Percentiles rank a stretch among this genome's conserved stretches.
These are phyloP conservation scores for Pueraria montana DNA, from an alignment of 306 rosid genomes.

Conservation along the genomic window DNA sequence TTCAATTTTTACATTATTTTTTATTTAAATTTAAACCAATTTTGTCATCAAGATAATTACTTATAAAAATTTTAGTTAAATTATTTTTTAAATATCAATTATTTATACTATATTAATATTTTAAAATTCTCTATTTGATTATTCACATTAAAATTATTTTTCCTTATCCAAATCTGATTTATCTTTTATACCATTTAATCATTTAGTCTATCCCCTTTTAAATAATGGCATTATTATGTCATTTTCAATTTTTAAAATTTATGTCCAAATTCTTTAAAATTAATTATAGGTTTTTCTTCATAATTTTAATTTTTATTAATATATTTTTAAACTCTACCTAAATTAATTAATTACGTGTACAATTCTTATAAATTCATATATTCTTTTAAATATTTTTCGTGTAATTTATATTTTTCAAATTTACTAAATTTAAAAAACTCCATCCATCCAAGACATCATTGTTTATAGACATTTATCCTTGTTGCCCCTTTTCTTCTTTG, in stretches of 20 bases:
- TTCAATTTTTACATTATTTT: neutral
- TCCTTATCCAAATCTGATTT: neutral
- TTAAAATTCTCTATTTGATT: neutral
- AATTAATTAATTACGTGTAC: neutral
- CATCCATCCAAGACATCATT: neutral
- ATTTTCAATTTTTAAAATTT: neutral
- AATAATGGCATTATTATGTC: neutral
- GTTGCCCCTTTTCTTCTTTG: neutral
- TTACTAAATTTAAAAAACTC: neutral
- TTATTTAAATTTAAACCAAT: neutral
- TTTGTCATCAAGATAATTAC: too few species aligned
- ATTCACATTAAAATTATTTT: neutral
- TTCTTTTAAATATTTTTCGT: neutral
- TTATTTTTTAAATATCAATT: too few species aligned
- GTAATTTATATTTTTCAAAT: neutral
- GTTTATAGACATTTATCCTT: neutral
- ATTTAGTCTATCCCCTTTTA: neutral
- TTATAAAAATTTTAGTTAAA: too few species aligned
- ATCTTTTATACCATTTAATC: neutral
- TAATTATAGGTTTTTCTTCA: neutral
- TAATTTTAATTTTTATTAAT: neutral
- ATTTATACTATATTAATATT: too few species aligned
- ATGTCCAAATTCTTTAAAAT: neutral
- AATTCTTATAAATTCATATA: neutral
- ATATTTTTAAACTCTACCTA: neutral